A percentile compares a stretch with the other conserved stretches of the same genome.
These are phyloP conservation scores for Calonectria henricotiae DNA, from an alignment of 2,329 filamentous ascomycete genomes.

Conservation along the genomic window DNA sequence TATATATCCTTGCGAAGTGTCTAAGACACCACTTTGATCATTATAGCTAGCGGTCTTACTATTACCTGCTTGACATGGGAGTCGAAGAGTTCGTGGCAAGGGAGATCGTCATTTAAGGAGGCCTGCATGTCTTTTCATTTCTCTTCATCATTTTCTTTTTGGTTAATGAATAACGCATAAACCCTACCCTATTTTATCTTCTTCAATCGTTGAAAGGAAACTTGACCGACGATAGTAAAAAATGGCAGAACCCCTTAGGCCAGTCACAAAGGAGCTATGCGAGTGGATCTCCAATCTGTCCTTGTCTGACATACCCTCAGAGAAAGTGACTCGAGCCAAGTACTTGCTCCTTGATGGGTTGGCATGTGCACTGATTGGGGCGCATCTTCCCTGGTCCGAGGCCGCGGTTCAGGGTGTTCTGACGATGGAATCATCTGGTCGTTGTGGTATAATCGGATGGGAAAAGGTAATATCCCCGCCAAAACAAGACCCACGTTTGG, in stretches of 20 bases:
- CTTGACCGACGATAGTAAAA: background rate
- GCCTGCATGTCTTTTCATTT: background rate
- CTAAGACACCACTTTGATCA: background rate
- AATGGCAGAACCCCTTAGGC: background rate
- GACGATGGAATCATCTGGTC: slow-evolving; percentile 3
- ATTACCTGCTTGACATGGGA: background rate
- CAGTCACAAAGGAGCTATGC: background rate
- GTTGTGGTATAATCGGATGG: slow-evolving; percentile 5
- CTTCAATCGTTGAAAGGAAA: background rate
- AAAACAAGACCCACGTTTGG: background rate
- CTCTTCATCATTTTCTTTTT: background rate
- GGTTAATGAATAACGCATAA: background rate
- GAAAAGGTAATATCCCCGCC: background rate
- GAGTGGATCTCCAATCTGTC: slow-evolving; percentile 6
- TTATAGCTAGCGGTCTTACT: background rate
- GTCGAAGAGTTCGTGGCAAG: background rate
- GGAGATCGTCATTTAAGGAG: background rate
- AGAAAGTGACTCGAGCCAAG: slow-evolving; percentile 1
- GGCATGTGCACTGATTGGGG: background rate
- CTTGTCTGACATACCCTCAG: background rate
- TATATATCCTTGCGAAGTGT: background rate
- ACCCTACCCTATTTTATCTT: background rate
- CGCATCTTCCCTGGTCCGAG: slow-evolving; percentile 3
- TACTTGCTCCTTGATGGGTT: slow-evolving; percentile 12
- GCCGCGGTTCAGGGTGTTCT: slow-evolving; percentile 1